A percentile compares a stretch with the other conserved stretches of the same genome.
These are phyloP conservation scores for Tubosaeta sp. DNA, from an alignment of 768 basidiomycete genomes.

Conservation along the genomic window DNA sequence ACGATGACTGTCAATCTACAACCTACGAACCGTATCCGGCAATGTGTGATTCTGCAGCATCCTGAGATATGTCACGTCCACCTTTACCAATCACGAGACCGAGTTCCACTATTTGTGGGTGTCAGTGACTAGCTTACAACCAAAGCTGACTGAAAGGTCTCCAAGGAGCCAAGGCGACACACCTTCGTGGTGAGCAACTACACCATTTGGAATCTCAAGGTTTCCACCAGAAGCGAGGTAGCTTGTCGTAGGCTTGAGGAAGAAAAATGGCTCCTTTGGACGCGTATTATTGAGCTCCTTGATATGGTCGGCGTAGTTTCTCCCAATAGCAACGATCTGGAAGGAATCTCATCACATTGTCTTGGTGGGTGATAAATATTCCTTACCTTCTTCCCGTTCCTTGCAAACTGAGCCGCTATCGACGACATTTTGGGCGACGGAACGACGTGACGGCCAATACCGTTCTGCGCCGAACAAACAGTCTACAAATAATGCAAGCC, in stretches of 20 bases:
- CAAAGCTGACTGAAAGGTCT: background rate
- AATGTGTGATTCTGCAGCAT: constrained; percentile 70
- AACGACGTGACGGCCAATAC: background rate
- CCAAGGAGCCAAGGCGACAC: background rate
- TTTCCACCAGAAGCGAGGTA: constrained; percentile 75
- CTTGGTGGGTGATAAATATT: background rate
- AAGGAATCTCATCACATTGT: background rate
- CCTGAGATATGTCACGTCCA: constrained; percentile 76
- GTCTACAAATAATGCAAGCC: background rate
- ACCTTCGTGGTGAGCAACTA: constrained; percentile 92
- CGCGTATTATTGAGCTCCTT: constrained; percentile 83
- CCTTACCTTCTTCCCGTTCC: constrained; percentile 44
- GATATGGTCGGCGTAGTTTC: constrained; percentile 89
- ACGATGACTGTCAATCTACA: too few relatives aligned
- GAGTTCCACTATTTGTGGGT: constrained; percentile 68
- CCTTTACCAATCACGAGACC: constrained; percentile 92
- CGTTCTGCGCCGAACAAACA: background rate
- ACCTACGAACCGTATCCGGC: constrained; percentile 79
- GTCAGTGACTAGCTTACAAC: background rate
- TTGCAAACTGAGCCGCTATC: constrained; percentile 38
- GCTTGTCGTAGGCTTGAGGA: constrained; percentile 93
- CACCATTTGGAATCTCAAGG: constrained; percentile 82
- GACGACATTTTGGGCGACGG: constrained; percentile 24
- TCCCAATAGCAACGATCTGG: constrained; percentile 92
- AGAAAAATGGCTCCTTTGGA: constrained; percentile 97